Evolutionary conservation across 139 green algal genomes (phyloP), one percentile per base, ranked within the genome.

Genomic region (Chlorella vulgaris): DNA sequence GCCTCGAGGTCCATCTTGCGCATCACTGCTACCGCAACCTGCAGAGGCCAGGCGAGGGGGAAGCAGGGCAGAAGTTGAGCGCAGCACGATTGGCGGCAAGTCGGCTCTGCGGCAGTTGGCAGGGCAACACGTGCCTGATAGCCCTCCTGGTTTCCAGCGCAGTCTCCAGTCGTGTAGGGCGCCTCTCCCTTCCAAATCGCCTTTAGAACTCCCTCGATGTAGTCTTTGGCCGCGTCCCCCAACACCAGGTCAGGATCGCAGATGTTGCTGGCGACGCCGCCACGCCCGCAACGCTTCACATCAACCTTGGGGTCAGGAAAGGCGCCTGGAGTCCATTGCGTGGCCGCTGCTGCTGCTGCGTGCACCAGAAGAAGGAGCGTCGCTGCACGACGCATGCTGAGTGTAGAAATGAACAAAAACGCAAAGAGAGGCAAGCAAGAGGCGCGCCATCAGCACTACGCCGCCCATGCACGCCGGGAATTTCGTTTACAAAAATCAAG

Each of bases 1-100:
- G 58, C 58, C 1, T n/a, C 21, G 0, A 87, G 21, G 0, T 87
- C 51, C 76, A 93, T 88, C 7, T 69, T 76, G 28, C 85, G 63
- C 83, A 94, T 90, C 3, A 93, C 50, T 0, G 90, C 91, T 19
- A 93, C 83, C 2, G 80, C 90, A 24, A 94, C 88, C 90, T 94
- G 76, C 29, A 36, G 42, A 3, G 21, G 60, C 21, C 10, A 38
- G 7, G n/a, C n/a, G n/a, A n/a, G n/a, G n/a, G n/a, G n/a, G n/a
- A n/a, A n/a, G n/a, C n/a, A n/a, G n/a, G n/a, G n/a, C n/a, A n/a
- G n/a, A n/a, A n/a, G n/a, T n/a, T n/a, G n/a, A n/a, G n/a, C n/a
- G n/a, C n/a, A 31, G 3, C 60, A 67, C 60, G 35, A 67, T n/a
- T n/a, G n/a, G n/a, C n/a, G n/a, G n/a, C n/a, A n/a, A n/a, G n/a